Evolutionary conservation across 2,329 filamentous ascomycete genomes (phyloP), one percentile per base, ranked within the genome.

Genomic region (Phyllosticta citrichinensis): DNA sequence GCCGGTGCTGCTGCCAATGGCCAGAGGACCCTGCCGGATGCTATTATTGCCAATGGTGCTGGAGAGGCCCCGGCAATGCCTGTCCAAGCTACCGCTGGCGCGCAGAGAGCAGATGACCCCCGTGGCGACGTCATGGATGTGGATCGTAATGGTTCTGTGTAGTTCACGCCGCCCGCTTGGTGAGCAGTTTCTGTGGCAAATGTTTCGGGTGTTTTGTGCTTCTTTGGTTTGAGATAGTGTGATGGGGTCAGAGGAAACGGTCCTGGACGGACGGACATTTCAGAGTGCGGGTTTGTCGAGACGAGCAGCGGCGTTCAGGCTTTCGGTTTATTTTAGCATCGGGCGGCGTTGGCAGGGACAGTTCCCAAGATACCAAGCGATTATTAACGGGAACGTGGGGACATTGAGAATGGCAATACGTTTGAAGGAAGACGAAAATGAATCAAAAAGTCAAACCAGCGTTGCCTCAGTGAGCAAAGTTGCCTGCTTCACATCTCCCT

Each of bases 111-210:
- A 2, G 55, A 55, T 8, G 25, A 17, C 24, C 54, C 57, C 6
- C 33, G 33, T 14, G 52, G 24, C 33, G 60, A 53, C 25, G 62
- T 50, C n/a, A 62, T 61, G 56, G 53, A 60, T 10, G 25, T 60
- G 27, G 60, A 61, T 19, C 52, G 54, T 47, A 61, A 52, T n/a
- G 40, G 40, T n/a, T 12, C 5, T 4, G 2, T n/a, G 17, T 47
- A 30, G 27, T 8, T 8, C 27, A 30, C 9, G 27, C 27, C 27
- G 27, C 27, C 27, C 27, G 9, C 9, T 22, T 22, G 22, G 22
- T 22, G 22, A 22, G 22, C 22, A 22, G 22, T 22, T 22, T 22
- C 22, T 22, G 22, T 22, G 22, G 22, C 22, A 3, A 3, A 22
- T 22, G 22, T 22, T 22, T 22, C 22, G 3, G 22, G 22, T 22